Evolutionary conservation across 1,284 basidiomycete genomes (phyloP).

Genomic region (Ustanciosporium gigantosporum): DNA sequence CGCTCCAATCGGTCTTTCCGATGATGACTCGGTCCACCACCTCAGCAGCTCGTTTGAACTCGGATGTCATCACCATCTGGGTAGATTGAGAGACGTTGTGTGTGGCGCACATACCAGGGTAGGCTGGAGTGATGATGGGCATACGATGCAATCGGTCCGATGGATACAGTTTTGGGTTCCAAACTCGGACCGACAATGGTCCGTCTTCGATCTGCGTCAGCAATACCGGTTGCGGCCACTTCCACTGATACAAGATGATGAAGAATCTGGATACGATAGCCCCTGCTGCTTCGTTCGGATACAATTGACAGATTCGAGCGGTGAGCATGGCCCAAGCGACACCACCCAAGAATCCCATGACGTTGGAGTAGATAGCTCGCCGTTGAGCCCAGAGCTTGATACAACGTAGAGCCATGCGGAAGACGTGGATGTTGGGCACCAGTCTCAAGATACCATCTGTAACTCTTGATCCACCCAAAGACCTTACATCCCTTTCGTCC

Average conservation of each 20-base stretch:
- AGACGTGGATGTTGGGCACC: constrained; percentile 91
- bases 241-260: constrained; percentile 95
- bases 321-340: constrained; percentile 99
- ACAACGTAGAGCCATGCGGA: constrained; percentile 88
- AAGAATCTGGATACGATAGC: constrained; percentile 96
- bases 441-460: constrained; percentile 94
- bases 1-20: constrained; percentile 76
- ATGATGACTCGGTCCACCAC: constrained; percentile 90
- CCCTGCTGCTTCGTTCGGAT: constrained; percentile 90
- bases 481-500: constrained; percentile 91
- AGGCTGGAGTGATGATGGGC: constrained; percentile 99
- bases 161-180: constrained; percentile 98
- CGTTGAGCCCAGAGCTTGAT: constrained; percentile 98
- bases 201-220: constrained; percentile 91
- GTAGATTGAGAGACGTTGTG: constrained; percentile 97
- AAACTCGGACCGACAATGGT: constrained; percentile 87
- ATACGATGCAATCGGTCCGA: constrained; percentile 91
- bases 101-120: constrained; percentile 99
- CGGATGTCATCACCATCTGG: constrained; percentile 93
- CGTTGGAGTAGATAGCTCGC: constrained; percentile 96
- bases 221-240: constrained; percentile 96
- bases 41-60: constrained; percentile 90
- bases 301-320: constrained; percentile 96
- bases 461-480: constrained; percentile 94
- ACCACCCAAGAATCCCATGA: constrained; percentile 95